Evolutionary conservation across 768 basidiomycete species (phyloP), one percentile per base, ranked within the genome.

Genomic region (Amanita rimosa): DNA sequence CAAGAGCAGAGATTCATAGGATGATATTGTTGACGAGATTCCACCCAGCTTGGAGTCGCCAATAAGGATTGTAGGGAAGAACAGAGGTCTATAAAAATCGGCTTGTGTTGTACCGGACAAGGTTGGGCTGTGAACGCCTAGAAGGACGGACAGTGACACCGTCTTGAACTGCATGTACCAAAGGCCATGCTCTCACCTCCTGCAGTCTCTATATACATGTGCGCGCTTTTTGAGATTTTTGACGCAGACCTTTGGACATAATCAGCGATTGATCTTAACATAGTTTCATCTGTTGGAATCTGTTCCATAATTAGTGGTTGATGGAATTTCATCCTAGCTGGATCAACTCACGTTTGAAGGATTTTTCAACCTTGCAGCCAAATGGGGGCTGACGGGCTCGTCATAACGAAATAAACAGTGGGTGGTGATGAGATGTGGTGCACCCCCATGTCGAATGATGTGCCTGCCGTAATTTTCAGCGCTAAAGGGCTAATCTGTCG

Each of bases 101-200:
- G 81, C 72, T 61, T 99, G 95, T 6, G 87, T 81, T 9, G 81
- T 78, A 24, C 92, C 82, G 13, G 85, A 83, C 4, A 90, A 67
- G 2, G 85, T 80, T 0, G 95, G 95, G 55, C 90, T 94, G 57
- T 96, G 94, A 9, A 95, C 86, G 34, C 94, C 93, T 95, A 8
- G 9, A 1, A 26, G 61, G 0, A 31, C 29, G 37, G 21, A 41
- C 49, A 26, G 8, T 27, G 36, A 48, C 13, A 8, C 27, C 8
- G 9, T 4, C 27, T 27, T 27, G 27, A 27, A 27, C 27, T 27
- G 8, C 8, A 27, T 27, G 9, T 27, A 27, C 29, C 40, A 26
- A 17, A 27, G 14, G 8, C 56, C 55, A n/a, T n/a, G 56, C 14
- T 17, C 79, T 72, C 64, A 91, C 94, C 95, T 78, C 95, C 95